Base-by-base conservation (phyloP, 345 rosid genomes). In the Rhodamnia rubescens region DNA sequence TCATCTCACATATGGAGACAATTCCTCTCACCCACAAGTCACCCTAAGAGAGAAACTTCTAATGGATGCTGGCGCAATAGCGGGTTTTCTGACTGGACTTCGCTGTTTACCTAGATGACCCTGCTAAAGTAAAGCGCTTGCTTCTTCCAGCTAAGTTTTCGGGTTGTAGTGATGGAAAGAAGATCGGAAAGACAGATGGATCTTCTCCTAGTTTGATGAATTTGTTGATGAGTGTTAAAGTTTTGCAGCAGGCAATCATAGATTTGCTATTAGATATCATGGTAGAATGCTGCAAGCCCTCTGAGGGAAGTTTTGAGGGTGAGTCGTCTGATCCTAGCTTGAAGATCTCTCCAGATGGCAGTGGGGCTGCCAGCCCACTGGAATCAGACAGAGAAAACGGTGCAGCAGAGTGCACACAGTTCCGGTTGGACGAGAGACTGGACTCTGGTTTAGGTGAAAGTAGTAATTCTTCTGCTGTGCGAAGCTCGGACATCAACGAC, bases 31-130 rank as follows among this genome's bases (percentile, higher is more conserved):
- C 81, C 99, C 98, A 74, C 98, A 96, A 92, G 94, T 95, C 83
- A 95, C 95, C 27, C 90, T 95, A 85, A 90, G 95, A 81, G 98
- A 95, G 90, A 98, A 96, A 92, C 99, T 96, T 91, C 90, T 98
- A 84, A 98, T 96, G 98, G 99, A 98, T 90, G 99, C 99, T 58
- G 98, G 99, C 82, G 98, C 99, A 42, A 95, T 98, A 88, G 98
- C 99, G 82, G 99, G 99, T 89, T 98, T 98, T 92, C 92, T 98
- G 86, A 94, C 99, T 29, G 96, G 99, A 52, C 91, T 98, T 88
- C 99, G 99, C n/a, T 82, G 95, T 95, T 74, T 94, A 98, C 89
- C 98, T 98, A 78, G 98, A 96, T 84, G 99, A 98, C 90, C 99
- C 99, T 78, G 94, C 95, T 83, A 98, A 98, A 93, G 99, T 95